A percentile compares a stretch with the other conserved stretches of the same genome.
Conservation (phyloP, 768 basidiomycete genomes). For the Tulasnella sp. region DNA sequence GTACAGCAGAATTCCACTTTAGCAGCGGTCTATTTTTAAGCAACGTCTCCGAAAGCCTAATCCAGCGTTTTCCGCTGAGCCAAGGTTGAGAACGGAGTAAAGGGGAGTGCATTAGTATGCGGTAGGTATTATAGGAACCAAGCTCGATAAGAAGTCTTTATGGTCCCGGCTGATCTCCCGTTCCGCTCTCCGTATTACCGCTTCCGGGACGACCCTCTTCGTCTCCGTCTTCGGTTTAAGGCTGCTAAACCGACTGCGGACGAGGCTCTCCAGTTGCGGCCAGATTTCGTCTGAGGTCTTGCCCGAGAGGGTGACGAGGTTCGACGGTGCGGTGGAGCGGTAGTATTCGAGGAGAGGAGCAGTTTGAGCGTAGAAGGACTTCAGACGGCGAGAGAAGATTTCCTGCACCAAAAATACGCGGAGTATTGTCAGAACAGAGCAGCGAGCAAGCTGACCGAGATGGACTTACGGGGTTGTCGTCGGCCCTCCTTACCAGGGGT, state of each 20-base stretch:
- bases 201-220: constrained; percentile 12
- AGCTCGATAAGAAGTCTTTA: neutral
- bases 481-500: constrained; percentile 78
- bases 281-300: constrained; percentile 85
- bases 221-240: constrained; percentile 21
- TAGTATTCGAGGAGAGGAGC: constrained; percentile 79
- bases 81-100: neutral
- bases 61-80: neutral
- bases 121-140: neutral
- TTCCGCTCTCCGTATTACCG: constrained; percentile 16
- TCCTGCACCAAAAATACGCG: constrained; percentile 49
- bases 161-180: neutral
- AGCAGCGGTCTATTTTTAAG: neutral
- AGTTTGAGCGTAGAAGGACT: constrained; percentile 73
- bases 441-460: constrained; percentile 17
- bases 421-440: neutral
- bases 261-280: constrained; percentile 67
- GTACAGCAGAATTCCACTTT: neutral
- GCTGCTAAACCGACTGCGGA: constrained; percentile 56
- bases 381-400: constrained; percentile 69
- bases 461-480: constrained; percentile 76
- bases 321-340: constrained; percentile 39
- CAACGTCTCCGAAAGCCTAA: neutral
- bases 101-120: neutral
- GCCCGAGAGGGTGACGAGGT: constrained; percentile 61